Evolutionary conservation across 2,329 filamentous ascomycete genomes (phyloP).

Genomic region (Acephala macrosclerotiorum): DNA sequence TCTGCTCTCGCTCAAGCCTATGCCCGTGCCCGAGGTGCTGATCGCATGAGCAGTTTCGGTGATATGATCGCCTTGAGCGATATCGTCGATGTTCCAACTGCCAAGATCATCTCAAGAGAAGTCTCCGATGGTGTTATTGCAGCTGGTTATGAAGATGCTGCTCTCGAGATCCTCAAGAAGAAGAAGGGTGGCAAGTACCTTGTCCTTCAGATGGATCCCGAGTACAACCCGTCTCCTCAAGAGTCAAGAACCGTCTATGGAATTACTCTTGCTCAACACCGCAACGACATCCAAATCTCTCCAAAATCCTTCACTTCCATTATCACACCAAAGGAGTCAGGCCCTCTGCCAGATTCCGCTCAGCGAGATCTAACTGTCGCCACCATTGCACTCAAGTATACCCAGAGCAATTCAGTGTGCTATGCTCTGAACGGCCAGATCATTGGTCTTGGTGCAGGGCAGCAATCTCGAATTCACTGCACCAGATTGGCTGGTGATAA

Average conservation of each 20-base stretch:
- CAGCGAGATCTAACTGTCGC: conserved; percentile 91
- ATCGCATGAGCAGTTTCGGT: conserved; percentile 98
- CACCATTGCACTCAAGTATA: conserved; percentile 98
- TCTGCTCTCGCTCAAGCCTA: conserved; percentile 93
- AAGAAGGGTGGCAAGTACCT: conserved; percentile 99
- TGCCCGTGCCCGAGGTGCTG: conserved; percentile 91
- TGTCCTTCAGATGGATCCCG: conserved; percentile 90
- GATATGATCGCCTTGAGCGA: conserved; percentile 95
- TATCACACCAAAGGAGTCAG: conserved; percentile 83
- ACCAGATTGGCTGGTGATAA: conserved; percentile 97
- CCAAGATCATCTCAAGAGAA: conserved; percentile 97
- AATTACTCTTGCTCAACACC: conserved; percentile 85
- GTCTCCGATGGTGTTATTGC: conserved; percentile 98
- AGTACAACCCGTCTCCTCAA: conserved; percentile 75
- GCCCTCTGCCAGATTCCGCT: conserved; percentile 78
- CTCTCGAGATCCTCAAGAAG: conserved; percentile 90
- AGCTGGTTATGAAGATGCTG: conserved; percentile 83
- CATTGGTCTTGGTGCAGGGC: conserved; percentile 91
- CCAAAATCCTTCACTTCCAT: conserved; percentile 86
- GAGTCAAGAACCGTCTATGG: conserved; percentile 92
- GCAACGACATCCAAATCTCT: conserved; percentile 89
- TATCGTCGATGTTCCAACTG: conserved; percentile 88
- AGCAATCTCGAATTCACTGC: conserved; percentile 98
- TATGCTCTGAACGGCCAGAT: conserved; percentile 95
- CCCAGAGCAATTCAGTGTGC: conserved; percentile 98